Evolutionary conservation across 495 filamentous ascomycete species (phyloP).

Genomic region (Penicillium chermesinum): DNA sequence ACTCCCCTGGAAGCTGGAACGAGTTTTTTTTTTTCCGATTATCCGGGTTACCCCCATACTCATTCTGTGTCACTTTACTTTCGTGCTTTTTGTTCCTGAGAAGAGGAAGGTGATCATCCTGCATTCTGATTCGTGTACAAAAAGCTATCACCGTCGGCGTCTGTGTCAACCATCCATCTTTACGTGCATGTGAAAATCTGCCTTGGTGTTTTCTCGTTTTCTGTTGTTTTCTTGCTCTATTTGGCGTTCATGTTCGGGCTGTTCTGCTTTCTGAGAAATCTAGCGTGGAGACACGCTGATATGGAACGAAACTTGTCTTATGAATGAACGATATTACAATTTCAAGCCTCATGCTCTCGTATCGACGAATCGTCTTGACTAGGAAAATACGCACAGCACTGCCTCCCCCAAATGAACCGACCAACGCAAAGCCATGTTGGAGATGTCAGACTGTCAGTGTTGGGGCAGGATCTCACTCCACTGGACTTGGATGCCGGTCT

Average conservation of each 20-base stretch:
- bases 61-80: no score
- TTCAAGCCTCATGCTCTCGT: no score
- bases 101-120: neutral
- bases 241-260: neutral
- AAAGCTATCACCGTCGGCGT: slow-evolving; percentile 15
- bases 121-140: slow-evolving; percentile 19
- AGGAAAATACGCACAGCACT: no score
- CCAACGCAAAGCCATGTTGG: no score
- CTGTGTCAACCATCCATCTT: slow-evolving; percentile 1
- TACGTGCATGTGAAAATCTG: neutral
- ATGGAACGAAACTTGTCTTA: slow-evolving; percentile 11
- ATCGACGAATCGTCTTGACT: no score
- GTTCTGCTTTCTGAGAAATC: neutral
- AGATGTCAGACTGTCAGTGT: no score
- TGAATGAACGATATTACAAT: slow-evolving; percentile 19
- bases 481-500: no score
- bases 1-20: neutral
- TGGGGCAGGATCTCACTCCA: no score
- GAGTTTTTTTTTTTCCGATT: neutral
- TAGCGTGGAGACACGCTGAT: slow-evolving; percentile 1
- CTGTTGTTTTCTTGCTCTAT: neutral
- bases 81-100: no score
- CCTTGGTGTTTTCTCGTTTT: slow-evolving; percentile 6
- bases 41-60: no score
- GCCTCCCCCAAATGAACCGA: no score